A percentile compares a stretch with the other conserved stretches of the same genome.
phyloP scores from a whole-genome alignment of 768 basidiomycete species.

The Rhodotorula kratochvilovae region DNA sequence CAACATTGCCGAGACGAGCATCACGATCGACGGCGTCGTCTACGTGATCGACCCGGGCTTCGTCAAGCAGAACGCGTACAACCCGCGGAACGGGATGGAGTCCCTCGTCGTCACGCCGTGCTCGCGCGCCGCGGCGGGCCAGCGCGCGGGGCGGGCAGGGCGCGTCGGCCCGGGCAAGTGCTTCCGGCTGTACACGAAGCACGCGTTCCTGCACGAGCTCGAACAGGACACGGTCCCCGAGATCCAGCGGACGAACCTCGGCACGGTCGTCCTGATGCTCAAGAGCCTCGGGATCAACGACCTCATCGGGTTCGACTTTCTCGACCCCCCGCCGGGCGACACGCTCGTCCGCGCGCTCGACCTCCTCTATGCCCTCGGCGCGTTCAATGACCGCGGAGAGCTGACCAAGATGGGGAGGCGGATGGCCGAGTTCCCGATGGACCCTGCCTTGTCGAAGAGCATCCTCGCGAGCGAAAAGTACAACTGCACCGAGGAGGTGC shows the following conservation, averaged over 20 bases:
- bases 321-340: slow-evolving; percentile 96
- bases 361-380: slow-evolving; percentile 88
- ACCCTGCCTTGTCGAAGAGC: slow-evolving; percentile 93
- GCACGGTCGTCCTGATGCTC: slow-evolving; percentile 86
- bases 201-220: slow-evolving; percentile 92
- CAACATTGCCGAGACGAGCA: slow-evolving; percentile 99
- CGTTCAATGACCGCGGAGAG: slow-evolving; percentile 92
- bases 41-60: slow-evolving; percentile 99
- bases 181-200: slow-evolving; percentile 97
- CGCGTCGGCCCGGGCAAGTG: slow-evolving; percentile 97
- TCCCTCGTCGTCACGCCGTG: slow-evolving; percentile 94
- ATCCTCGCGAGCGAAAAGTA: slow-evolving; percentile 95
- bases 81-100: slow-evolving; percentile 97
- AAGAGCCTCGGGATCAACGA: slow-evolving; percentile 98
- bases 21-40: slow-evolving; percentile 98
- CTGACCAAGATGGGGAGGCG: slow-evolving; percentile 91
- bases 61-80: slow-evolving; percentile 98
- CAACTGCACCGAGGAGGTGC: slow-evolving; percentile 88
- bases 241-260: slow-evolving; percentile 96
- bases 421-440: slow-evolving; percentile 91
- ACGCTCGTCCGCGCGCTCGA: slow-evolving; percentile 93
- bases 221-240: slow-evolving; percentile 97
- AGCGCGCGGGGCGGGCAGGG: slow-evolving; percentile 92
- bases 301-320: slow-evolving; percentile 94
- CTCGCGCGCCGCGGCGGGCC: slow-evolving; percentile 94